Evolutionary conservation across 108 stramenopile species (phyloP), one percentile per base, ranked within the genome.

Genomic region (Nitzschia sp.): DNA sequence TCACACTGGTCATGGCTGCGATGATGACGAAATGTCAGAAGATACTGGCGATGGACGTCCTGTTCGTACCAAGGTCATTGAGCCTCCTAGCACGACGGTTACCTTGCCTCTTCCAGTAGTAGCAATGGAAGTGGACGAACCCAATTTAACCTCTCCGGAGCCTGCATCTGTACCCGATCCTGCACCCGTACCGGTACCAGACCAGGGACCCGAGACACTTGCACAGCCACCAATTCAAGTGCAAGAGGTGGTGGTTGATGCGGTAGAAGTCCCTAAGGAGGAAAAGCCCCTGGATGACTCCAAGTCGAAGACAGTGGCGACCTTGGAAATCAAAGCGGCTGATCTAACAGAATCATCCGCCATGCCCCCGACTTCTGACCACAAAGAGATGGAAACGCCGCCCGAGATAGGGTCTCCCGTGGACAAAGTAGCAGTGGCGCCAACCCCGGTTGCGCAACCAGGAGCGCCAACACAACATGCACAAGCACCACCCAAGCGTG

Each of bases 1-100:
- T 9, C 45, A 38, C 58, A 57, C 23, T 33, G 38, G 44, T n/a
- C 21, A 45, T 45, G 13, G 36, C 23, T 4, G 3, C 36, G 46
- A 28, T 13, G 48, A 52, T 6, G 46, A 52, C 48, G 30, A 48
- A 30, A 41, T 61, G 47, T 52, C 63, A 6, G 73, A 32, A 28
- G 59, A 41, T 44, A 31, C 59, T 32, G 31, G n/a, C 1, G 54
- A 33, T 16, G 53, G 22, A 45, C 23, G 19, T 45, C 61, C 63
- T 34, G 32, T 52, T 2, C 46, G 48, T 21, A 47, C 22, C 3
- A 72, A 54, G 25, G 54, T 45, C 36, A 46, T 45, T 44, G 60
- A 31, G 28, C 38, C 48, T 32, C 36, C 53, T 26, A 33, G 52
- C 0, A 58, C 59, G 32, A 15, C 68, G 19, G 25, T 19, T 23